phyloP scores from a whole-genome alignment of 306 rosid species.

The Malus fusca region DNA sequence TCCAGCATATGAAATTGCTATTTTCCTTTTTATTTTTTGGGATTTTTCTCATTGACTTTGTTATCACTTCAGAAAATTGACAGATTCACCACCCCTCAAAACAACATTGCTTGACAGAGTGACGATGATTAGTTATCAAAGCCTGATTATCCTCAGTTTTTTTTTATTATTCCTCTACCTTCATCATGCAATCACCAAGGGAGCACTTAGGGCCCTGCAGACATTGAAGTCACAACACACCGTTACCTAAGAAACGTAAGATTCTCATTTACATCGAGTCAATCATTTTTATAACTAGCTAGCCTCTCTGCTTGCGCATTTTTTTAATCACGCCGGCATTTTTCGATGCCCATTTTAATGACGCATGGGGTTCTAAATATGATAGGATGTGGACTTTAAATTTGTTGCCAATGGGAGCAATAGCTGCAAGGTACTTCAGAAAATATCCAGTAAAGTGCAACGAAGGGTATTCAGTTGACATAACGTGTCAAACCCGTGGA shows the following conservation, averaged over 20 bases:
- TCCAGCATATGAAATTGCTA: neutral
- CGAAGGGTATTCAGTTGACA: slow-evolving; percentile 36
- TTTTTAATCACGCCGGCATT: too few species aligned
- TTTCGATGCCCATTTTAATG: slow-evolving; percentile 4
- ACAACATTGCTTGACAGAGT: neutral
- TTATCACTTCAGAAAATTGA: neutral
- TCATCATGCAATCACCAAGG: neutral
- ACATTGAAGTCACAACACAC: slow-evolving; percentile 18
- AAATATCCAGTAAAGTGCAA: slow-evolving; percentile 29
- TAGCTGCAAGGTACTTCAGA: slow-evolving; percentile 52
- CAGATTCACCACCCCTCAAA: neutral
- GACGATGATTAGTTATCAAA: slow-evolving; percentile 12
- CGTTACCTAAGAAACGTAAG: slow-evolving; percentile 36
- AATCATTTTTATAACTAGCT: neutral
- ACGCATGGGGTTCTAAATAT: slow-evolving; percentile 75
- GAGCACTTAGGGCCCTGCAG: slow-evolving; percentile 5
- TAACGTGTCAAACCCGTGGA: slow-evolving; percentile 36
- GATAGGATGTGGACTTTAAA: slow-evolving; percentile 69
- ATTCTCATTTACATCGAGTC: neutral
- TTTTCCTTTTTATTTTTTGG: neutral
- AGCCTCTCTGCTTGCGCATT: neutral
- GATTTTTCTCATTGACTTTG: neutral
- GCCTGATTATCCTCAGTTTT: slow-evolving; percentile 14
- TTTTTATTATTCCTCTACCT: slow-evolving; percentile 3
- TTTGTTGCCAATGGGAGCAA: slow-evolving; percentile 64